Conservation (phyloP, 768 basidiomycete genomes). For the Termitomyces sp. region DNA sequence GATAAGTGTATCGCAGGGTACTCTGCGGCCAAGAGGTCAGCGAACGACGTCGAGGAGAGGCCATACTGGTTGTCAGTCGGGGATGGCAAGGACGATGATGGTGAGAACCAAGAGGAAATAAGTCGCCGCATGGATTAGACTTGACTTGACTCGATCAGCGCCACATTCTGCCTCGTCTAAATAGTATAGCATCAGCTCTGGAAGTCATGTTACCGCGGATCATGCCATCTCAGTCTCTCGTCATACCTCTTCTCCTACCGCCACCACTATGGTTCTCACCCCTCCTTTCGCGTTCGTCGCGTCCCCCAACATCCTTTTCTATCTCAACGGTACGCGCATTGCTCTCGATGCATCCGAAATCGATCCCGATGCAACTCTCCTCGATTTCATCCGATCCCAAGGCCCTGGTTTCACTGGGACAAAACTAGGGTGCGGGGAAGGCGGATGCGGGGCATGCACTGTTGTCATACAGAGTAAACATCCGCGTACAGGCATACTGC, state of each 20-base stretch:
- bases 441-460: constrained; percentile 14
- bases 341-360: constrained; percentile 9
- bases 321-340: constrained; percentile 14
- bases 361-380: constrained; percentile 14
- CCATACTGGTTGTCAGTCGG: constrained; percentile 2
- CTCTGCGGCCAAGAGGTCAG: constrained; percentile 6
- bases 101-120: constrained; percentile 4
- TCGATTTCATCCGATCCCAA: constrained; percentile 15
- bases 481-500: constrained; percentile 9
- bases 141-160: too few relatives aligned
- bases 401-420: constrained; percentile 15
- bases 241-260: background rate
- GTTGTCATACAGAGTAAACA: constrained; percentile 15
- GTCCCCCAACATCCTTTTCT: constrained; percentile 12
- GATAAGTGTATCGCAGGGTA: constrained; percentile 10
- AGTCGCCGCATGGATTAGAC: background rate
- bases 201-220: background rate
- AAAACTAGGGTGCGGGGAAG: constrained; percentile 13
- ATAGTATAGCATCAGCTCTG: too few relatives aligned
- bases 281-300: constrained; percentile 4
- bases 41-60: constrained; percentile 6
- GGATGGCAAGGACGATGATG: background rate
- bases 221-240: background rate
- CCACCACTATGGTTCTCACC: background rate
- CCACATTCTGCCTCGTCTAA: too few relatives aligned